phyloP scores from a whole-genome alignment of 495 filamentous ascomycete species.

The Daldinia vernicosa region DNA sequence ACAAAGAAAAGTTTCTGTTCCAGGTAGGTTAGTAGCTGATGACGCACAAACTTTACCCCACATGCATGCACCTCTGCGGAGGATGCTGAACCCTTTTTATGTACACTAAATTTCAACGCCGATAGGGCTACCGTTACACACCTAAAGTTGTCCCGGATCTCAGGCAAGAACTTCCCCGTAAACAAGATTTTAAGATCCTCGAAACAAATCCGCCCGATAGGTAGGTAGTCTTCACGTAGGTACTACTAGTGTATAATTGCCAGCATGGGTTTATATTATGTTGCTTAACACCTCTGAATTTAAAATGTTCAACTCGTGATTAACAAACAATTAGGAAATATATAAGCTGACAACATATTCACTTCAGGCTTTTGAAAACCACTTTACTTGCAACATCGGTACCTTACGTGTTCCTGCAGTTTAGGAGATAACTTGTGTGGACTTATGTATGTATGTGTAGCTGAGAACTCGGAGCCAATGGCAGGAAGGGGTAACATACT shows the following conservation, averaged over 20 bases:
- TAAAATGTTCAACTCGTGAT: neutral
- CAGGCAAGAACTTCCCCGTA: neutral
- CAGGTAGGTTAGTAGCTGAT: no score
- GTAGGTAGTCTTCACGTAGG: neutral
- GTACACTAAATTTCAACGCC: conserved; percentile 6
- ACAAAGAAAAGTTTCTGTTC: conserved; percentile 25
- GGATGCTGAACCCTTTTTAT: conserved; percentile 13
- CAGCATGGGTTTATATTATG: neutral
- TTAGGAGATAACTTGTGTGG: no score
- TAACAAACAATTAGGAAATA: neutral
- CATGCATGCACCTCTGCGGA: conserved; percentile 33
- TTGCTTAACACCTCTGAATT: neutral
- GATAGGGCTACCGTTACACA: conserved; percentile 25
- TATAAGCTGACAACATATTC: neutral
- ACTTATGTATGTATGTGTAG: neutral
- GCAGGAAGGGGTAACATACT: neutral
- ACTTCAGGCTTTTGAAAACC: neutral
- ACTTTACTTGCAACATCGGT: conserved; percentile 8
- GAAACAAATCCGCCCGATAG: neutral
- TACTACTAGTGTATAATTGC: neutral
- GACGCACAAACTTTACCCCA: conserved; percentile 26
- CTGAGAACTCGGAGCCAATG: conserved; percentile 5
- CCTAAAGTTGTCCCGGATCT: conserved; percentile 11
- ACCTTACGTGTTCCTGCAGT: conserved; percentile 29
- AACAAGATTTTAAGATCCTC: neutral